These are phyloP conservation scores for Metschnikowia noctiluminum DNA, from an alignment of 805 yeast genomes.

Conservation along the genomic window DNA sequence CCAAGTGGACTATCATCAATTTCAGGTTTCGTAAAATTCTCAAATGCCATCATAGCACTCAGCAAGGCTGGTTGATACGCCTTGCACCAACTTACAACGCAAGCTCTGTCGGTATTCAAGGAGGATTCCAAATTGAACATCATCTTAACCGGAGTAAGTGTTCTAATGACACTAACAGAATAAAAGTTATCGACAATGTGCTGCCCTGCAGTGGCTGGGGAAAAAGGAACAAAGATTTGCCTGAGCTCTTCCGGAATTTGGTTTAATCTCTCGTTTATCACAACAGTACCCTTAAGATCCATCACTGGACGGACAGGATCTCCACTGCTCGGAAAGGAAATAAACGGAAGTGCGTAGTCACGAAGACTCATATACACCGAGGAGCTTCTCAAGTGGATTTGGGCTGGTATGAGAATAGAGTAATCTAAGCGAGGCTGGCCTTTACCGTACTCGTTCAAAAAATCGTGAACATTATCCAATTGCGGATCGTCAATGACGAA, in stretches of 20 bases:
- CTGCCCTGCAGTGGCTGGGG: slow-evolving; percentile 39
- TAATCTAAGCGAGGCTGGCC: slow-evolving; percentile 54
- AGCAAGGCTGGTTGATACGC: slow-evolving; percentile 58
- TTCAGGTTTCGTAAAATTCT: slow-evolving; percentile 44
- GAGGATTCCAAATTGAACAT: slow-evolving; percentile 47
- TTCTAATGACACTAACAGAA: slow-evolving; percentile 56
- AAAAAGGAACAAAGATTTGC: slow-evolving; percentile 54
- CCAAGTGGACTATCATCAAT: slow-evolving; percentile 45
- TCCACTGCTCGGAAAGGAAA: slow-evolving; percentile 44
- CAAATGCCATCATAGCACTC: slow-evolving; percentile 43
- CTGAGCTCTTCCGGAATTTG: slow-evolving; percentile 43
- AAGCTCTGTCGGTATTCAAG: slow-evolving; percentile 45
- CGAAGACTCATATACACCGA: slow-evolving; percentile 17
- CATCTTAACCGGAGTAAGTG: slow-evolving; percentile 60
- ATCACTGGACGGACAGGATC: slow-evolving; percentile 26
- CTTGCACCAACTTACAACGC: slow-evolving; percentile 61
- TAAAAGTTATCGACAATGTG: slow-evolving; percentile 45
- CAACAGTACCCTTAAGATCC: slow-evolving; percentile 42
- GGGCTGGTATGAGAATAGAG: slow-evolving; percentile 53
- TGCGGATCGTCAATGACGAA: slow-evolving; percentile 26
- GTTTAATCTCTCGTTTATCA: slow-evolving; percentile 55
- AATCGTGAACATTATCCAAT: slow-evolving; percentile 35
- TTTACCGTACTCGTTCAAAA: slow-evolving; percentile 35
- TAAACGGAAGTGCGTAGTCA: slow-evolving; percentile 44
- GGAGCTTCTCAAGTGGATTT: slow-evolving; percentile 32